These are phyloP conservation scores for Cladosporium velox DNA, from an alignment of 2,329 filamentous ascomycete species.

Conservation along the genomic window DNA sequence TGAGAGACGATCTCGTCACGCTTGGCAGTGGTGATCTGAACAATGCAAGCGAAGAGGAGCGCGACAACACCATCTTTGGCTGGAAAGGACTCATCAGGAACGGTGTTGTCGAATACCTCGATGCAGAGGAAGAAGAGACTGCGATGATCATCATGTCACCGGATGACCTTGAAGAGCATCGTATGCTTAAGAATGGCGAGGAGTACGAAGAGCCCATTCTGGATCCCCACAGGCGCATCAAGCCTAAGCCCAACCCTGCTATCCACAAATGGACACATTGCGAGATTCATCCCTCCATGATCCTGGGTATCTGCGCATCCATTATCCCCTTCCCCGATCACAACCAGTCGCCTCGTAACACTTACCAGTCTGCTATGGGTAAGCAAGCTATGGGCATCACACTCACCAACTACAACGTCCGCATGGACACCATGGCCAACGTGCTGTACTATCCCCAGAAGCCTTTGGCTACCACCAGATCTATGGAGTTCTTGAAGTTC, in stretches of 20 bases:
- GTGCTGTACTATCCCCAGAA: conserved; percentile 99
- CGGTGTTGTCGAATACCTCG: conserved; percentile 92
- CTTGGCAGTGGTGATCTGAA: conserved; percentile 45
- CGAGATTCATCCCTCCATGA: conserved; percentile 99
- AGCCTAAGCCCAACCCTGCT: conserved; percentile 81
- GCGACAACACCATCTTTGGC: conserved; percentile 66
- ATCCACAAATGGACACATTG: conserved; percentile 96
- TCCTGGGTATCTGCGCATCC: conserved; percentile 95
- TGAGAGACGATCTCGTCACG: conserved; percentile 72
- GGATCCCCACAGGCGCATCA: conserved; percentile 82
- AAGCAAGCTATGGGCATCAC: conserved; percentile 99
- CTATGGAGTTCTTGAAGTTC: conserved; percentile 99
- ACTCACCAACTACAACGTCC: conserved; percentile 91
- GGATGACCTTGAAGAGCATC: conserved; percentile 76
- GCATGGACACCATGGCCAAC: conserved; percentile 99
- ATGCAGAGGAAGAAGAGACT: conserved; percentile 97
- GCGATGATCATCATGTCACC: conserved; percentile 99
- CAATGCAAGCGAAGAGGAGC: conserved; percentile 61
- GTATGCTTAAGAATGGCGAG: conserved; percentile 39
- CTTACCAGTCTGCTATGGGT: conserved; percentile 99
- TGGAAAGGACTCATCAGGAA: conserved; percentile 84
- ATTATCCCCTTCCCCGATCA: conserved; percentile 99
- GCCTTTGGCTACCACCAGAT: conserved; percentile 89
- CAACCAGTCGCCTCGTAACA: conserved; percentile 97
- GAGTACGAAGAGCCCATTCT: conserved; percentile 28